Evolutionary conservation across 2,329 filamentous ascomycete genomes (phyloP).

Genomic region (Aureobasidium sp.): DNA sequence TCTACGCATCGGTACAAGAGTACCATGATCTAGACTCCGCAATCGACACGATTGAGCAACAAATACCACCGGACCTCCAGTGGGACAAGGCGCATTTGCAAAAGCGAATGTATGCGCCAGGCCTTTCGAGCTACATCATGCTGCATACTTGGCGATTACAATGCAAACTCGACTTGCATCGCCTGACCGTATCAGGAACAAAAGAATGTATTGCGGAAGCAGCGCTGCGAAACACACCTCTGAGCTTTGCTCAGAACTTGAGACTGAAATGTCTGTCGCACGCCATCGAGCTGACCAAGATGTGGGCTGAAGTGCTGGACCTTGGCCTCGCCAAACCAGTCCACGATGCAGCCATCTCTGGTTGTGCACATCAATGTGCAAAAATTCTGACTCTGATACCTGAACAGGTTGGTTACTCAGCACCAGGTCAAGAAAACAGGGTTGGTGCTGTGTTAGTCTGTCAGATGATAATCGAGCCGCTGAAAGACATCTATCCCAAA

Average conservation of each 20-base stretch:
- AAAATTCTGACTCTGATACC: slow-evolving; percentile 3
- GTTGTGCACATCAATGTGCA: slow-evolving; percentile 9
- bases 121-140: background rate
- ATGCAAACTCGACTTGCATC: slow-evolving; percentile 1
- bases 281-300: slow-evolving; percentile 4
- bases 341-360: slow-evolving; percentile 2
- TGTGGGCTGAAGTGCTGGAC: slow-evolving; percentile 8
- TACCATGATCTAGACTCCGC: background rate
- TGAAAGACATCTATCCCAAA: slow-evolving; percentile 8
- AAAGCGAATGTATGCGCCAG: background rate
- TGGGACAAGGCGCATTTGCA: background rate
- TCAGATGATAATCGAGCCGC: slow-evolving; percentile 3
- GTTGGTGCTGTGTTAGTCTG: background rate
- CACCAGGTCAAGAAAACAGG: background rate
- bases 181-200: background rate
- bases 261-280: background rate
- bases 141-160: slow-evolving; percentile 2
- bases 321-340: slow-evolving; percentile 2
- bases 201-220: background rate
- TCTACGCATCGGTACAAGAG: background rate
- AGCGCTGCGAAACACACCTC: background rate
- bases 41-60: background rate
- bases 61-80: background rate
- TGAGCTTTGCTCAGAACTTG: background rate
- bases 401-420: background rate